phyloP scores from a whole-genome alignment of 2,329 filamentous ascomycete species.

The Diaporthe batatas region DNA sequence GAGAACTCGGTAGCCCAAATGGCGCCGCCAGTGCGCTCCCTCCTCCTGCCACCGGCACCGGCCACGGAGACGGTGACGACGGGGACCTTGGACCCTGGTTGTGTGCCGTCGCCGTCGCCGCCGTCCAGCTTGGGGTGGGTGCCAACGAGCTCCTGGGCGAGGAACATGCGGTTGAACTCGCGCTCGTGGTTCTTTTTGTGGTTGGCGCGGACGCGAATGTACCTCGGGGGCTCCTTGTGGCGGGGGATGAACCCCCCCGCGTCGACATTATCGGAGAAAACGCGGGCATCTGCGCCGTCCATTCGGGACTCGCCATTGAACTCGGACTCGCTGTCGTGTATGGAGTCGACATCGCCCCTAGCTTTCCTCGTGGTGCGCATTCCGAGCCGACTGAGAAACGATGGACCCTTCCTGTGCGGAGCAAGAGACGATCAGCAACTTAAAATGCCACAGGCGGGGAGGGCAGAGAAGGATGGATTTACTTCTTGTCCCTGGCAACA shows the following conservation, averaged over 20 bases:
- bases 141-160: slow-evolving; percentile 90
- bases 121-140: slow-evolving; percentile 55
- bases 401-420: slow-evolving; percentile 80
- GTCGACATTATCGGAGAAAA: slow-evolving; percentile 82
- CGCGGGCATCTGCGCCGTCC: slow-evolving; percentile 85
- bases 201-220: slow-evolving; percentile 86
- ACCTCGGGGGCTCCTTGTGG: slow-evolving; percentile 89
- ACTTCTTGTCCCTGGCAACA: slow-evolving; percentile 75
- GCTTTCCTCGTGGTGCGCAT: slow-evolving; percentile 79
- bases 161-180: slow-evolving; percentile 88
- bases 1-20: slow-evolving; percentile 96
- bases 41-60: slow-evolving; percentile 55
- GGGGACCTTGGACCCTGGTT: slow-evolving; percentile 43
- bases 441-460: not conserved
- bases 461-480: slow-evolving; percentile 49
- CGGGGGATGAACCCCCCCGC: slow-evolving; percentile 83
- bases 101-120: slow-evolving; percentile 44
- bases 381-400: slow-evolving; percentile 85
- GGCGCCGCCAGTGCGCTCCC: slow-evolving; percentile 69
- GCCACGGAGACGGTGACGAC: slow-evolving; percentile 49
- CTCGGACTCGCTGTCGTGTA: slow-evolving; percentile 75
- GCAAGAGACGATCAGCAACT: slow-evolving; percentile 37
- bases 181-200: slow-evolving; percentile 77
- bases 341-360: slow-evolving; percentile 70
- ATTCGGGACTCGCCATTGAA: slow-evolving; percentile 74